Evolutionary conservation across 2,329 filamentous ascomycete genomes (phyloP).

Genomic region (Neobulgaria alba): DNA sequence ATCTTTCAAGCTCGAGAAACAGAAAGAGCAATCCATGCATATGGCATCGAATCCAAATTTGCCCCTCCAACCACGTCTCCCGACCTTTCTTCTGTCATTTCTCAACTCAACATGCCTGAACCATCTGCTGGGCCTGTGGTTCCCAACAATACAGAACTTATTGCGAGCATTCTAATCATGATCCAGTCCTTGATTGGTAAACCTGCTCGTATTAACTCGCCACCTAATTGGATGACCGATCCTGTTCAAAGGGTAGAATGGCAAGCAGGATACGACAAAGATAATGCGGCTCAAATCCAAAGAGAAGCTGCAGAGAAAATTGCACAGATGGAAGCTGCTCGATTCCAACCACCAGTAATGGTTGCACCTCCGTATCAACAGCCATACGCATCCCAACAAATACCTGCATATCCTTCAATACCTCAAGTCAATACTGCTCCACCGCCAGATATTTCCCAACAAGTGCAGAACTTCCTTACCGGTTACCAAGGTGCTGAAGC

Average conservation of each 20-base stretch:
- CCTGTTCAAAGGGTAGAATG: conserved; percentile 42
- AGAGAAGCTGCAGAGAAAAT: conserved; percentile 9
- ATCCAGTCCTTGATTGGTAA: conserved; percentile 35
- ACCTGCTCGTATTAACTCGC: conserved; percentile 41
- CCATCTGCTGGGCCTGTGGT: neutral
- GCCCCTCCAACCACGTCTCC: neutral
- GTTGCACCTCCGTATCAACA: conserved; percentile 2
- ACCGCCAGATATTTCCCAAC: conserved; percentile 17
- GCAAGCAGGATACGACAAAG: conserved; percentile 39
- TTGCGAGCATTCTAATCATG: conserved; percentile 17
- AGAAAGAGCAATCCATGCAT: conserved; percentile 2
- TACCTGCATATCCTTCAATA: conserved; percentile 4
- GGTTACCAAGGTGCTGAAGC: conserved; percentile 17
- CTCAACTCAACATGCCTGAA: conserved; percentile 12
- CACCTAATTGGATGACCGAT: conserved; percentile 43
- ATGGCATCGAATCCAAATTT: too few relatives aligned
- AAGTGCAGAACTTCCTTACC: conserved; percentile 22
- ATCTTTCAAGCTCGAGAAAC: conserved; percentile 15
- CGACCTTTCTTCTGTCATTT: conserved; percentile 10
- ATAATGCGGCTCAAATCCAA: conserved; percentile 30
- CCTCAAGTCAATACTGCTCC: conserved; percentile 7
- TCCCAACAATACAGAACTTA: conserved; percentile 6
- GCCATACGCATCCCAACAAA: conserved; percentile 9
- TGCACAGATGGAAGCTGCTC: conserved; percentile 29
- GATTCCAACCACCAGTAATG: conserved; percentile 15